phyloP scores from a whole-genome alignment of 805 yeast species.

The Metschnikowia kofuensis region DNA sequence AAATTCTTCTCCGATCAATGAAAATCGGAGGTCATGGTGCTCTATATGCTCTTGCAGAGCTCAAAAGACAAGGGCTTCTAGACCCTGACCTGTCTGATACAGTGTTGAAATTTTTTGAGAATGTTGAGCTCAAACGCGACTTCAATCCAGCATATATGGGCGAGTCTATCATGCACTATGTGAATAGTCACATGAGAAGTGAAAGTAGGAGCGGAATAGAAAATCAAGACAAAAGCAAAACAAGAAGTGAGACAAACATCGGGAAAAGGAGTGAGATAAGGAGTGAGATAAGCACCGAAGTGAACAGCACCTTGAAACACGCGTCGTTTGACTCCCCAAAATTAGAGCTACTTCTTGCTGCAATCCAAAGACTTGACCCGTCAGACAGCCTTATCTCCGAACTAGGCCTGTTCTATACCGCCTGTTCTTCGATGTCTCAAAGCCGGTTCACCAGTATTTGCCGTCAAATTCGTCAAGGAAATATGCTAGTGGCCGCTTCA shows the following conservation, averaged over 20 bases:
- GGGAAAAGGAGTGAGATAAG: too few relatives aligned
- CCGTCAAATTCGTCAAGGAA: slow-evolving; percentile 37
- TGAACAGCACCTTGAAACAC: too few relatives aligned
- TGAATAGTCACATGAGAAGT: neutral
- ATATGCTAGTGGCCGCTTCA: slow-evolving; percentile 34
- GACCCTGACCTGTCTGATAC: neutral
- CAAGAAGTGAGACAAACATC: too few relatives aligned
- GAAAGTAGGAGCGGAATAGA: too few relatives aligned
- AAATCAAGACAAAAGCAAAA: too few relatives aligned
- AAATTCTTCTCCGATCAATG: neutral
- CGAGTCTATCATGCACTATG: slow-evolving; percentile 12
- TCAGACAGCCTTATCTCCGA: slow-evolving; percentile 8
- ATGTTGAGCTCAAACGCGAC: neutral
- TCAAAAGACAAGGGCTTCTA: neutral
- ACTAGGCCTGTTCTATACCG: slow-evolving; percentile 17
- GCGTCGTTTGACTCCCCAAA: too few relatives aligned
- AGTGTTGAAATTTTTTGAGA: neutral
- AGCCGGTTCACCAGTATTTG: slow-evolving; percentile 28
- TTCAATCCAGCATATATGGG: neutral
- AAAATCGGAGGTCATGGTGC: neutral
- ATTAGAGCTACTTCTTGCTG: neutral
- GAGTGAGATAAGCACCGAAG: too few relatives aligned
- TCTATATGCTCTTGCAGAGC: slow-evolving; percentile 12
- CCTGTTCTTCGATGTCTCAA: neutral
- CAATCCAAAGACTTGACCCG: slow-evolving; percentile 7